Base-by-base conservation (phyloP, 345 rosid genomes). In the Kernera saxatilis region DNA sequence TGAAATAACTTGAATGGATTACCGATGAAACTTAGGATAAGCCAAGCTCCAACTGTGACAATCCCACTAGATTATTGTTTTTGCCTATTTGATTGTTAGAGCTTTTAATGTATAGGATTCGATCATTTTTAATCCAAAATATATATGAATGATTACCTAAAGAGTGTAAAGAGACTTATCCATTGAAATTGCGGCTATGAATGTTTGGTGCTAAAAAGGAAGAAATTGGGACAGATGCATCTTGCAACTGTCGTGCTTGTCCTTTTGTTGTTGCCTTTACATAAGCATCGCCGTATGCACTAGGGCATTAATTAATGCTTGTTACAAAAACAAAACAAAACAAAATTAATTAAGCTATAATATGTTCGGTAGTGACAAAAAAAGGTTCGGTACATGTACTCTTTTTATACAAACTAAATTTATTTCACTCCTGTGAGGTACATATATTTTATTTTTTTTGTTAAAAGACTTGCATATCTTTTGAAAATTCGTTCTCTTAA, bases 81-180 rank as follows among this genome's bases (percentile, higher is more conserved):
- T 55, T 56, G 57, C n/a, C 21, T 57, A n/a, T 39, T 2, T 66
- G 72, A 48, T 57, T 66, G 18, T n/a, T 19, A 27, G 19, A 66
- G n/a, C 29, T n/a, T 66, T 41, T 11, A 35, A 12, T 44, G 12
- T 35, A 18, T 35, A 18, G 15, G 50, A 33, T 33, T 23, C 54
- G 21, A 40, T 49, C 1, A 63, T 27, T 51, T 25, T 48, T n/a
- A 23, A 1, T 18, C 10, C 19, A n/a, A n/a, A n/a, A 70, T 27
- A 39, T 6, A 7, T 26, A 17, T 54, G 33, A 44, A 26, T 70
- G 41, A 52, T 33, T 43, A 6, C 41, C 21, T 30, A 43, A 52
- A 54, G 57, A 75, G 64, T 52, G 64, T 60, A 60, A 60, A 52
- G 64, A 75, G 35, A 68, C 74, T 75, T 69, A 75, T 75, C 78